Evolutionary conservation across 2,329 filamentous ascomycete species (phyloP), one percentile per base, ranked within the genome.

Genomic region (Colletotrichum phormii): DNA sequence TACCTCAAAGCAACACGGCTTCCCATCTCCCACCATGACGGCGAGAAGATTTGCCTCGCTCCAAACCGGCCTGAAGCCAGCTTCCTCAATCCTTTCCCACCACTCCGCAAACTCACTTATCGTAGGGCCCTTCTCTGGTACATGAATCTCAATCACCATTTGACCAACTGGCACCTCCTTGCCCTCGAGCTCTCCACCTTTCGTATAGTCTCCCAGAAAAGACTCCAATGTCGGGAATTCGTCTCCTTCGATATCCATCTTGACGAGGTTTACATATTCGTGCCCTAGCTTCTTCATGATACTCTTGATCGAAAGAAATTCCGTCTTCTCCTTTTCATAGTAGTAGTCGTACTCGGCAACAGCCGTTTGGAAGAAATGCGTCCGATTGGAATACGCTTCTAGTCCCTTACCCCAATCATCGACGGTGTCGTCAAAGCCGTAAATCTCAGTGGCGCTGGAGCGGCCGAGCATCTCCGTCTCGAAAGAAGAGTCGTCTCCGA

Each of bases 391-490:
- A 51, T 75, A 22, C 76, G 15, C 55, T 22, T 75, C 69, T 11
- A 83, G 74, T 49, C 79, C 76, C 5, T 73, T 64, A 26, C 77
- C 80, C 67, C 81, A 83, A 15, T 75, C 75, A 26, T 76, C 75
- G 53, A 82, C 80, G 7, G 77, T 79, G 75, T 77, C 83, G 74
- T 84, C 83, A 64, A 82, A 83, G 2, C 79, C 82, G 79, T 80
- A 84, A 18, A 83, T 49, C 42, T 49, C 77, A 29, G 78, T 75
- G 73, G 80, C 81, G 57, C 80, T 78, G 4, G 81, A 81, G 15
- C 86, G 77, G 22, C 77, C 66, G 1, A 84, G 75, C 74, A 84
- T 77, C 57, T 80, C 78, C 22, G 81, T 77, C 74, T 84, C 82
- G 67, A 83, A 84, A 3, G 78, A 80, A 0, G 80, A 82, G 74